Evolutionary conservation across 2,329 filamentous ascomycete genomes (phyloP), one percentile per base, ranked within the genome.

Genomic region (Westerdykella aurantiaca): DNA sequence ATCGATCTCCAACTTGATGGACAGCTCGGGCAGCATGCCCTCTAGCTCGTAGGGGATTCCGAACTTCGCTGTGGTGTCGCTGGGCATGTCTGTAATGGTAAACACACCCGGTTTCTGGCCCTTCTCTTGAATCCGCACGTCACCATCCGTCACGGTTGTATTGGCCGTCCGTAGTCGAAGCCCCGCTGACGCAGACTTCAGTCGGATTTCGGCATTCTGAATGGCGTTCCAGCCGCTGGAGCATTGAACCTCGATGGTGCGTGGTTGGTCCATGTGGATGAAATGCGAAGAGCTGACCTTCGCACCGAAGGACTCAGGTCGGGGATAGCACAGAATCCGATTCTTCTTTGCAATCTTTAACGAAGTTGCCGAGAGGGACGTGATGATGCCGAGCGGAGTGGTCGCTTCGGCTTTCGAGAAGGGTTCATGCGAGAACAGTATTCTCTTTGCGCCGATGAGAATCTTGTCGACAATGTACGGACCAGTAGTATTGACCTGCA

Each of bases 31-130:
- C 1, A 87, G 75, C 35, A 88, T 82, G 45, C 86, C 82, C 61
- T 96, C 90, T 10, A 91, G 76, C 1, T 85, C 90, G 56, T 94
- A 98, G 0, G 90, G 91, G 38, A 90, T 78, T 6, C 75, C 73
- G 17, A 96, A 72, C 17, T 73, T 80, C 16, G 85, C 66, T 0
- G 59, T 68, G 0, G 72, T 71, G 2, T 73, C 56, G 0, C 72
- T 52, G 0, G 65, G 51, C 37, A 87, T 65, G 0, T 50, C 41
- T 14, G 54, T 55, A 39, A 79, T 69, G 11, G 68, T 66, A 31
- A 80, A 69, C 12, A 68, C 66, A 4, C 75, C 75, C 12, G 69
- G 66, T 16, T 70, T 71, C 14, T 62, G 60, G 45, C 68, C 67
- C 41, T 67, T 71, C 16, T 72, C 66, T 2, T 62, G 55, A 16